These are phyloP conservation scores for Jacaranda mimosifolia DNA, from an alignment of 257 asterid genomes.

Conservation along the genomic window DNA sequence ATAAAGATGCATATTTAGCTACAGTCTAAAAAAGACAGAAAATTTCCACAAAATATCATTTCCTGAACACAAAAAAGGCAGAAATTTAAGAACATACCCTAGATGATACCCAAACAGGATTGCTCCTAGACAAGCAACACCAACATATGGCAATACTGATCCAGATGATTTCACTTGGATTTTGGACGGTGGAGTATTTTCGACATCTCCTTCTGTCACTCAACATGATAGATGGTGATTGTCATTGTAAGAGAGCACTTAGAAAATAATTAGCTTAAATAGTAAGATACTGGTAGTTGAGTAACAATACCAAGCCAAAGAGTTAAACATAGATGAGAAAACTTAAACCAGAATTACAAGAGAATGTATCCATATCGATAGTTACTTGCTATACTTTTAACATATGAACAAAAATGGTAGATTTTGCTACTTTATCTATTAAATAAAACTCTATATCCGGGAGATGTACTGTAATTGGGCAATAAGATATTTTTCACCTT, in stretches of 20 bases:
- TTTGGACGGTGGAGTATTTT: conserved; percentile 63
- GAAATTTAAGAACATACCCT: conserved; percentile 60
- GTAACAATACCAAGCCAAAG: conserved; percentile 6
- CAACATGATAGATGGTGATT: conserved; percentile 28
- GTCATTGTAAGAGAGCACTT: conserved; percentile 20
- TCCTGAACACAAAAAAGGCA: background rate
- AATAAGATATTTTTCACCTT: background rate
- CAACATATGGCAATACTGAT: conserved; percentile 90
- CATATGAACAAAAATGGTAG: conserved; percentile 6
- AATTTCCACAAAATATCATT: background rate
- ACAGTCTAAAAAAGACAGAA: background rate
- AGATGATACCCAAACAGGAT: conserved; percentile 93
- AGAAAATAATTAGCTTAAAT: background rate
- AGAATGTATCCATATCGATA: background rate
- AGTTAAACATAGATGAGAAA: conserved; percentile 3
- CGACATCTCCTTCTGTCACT: conserved; percentile 70
- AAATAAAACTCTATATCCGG: background rate
- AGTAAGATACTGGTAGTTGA: background rate
- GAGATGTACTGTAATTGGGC: background rate
- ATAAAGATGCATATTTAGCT: background rate
- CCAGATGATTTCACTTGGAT: conserved; percentile 67
- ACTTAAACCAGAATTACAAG: background rate
- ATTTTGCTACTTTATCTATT: background rate
- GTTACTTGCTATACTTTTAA: background rate
- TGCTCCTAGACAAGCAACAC: conserved; percentile 93